Base-by-base conservation (phyloP, 176 grass and related monocot genomes). In the Avena atlantica region DNA sequence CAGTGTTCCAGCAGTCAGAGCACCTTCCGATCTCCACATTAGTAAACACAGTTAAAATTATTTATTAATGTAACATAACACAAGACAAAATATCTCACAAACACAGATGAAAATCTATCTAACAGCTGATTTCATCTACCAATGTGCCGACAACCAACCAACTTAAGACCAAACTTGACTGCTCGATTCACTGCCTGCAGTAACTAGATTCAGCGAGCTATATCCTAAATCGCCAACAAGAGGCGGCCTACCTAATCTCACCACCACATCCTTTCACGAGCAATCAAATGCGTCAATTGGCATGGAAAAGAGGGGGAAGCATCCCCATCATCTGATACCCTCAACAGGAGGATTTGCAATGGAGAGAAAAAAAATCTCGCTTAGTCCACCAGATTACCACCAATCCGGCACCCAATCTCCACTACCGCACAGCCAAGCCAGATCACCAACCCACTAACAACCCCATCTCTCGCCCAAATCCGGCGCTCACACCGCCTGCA, bases 1-100 rank as follows among this genome's bases (percentile, higher is more conserved):
- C 45, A 53, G 80, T 40, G 80, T 86, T 70, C 88, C 62, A 86
- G 76, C 83, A 76, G 27, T 79, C 17, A 57, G 75, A 75, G 76
- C 59, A 82, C 86, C 78, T 90, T 90, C 81, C 86, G 87, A 74
- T 89, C 93, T 93, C 73, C 82, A 85, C 86, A 91, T 80, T 65
- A 78, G 80, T n/a, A 84, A 82, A 86, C 36, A 84, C 31, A 83
- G 25, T 74, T 56, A 23, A 34, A 91, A 63, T 16, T 66, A 57
- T 78, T 15, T 49, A 91, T 74, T 67, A 88, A 76, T 25, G 68
- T 17, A 83, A 83, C 23, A 87, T 23, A 78, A 67, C 12, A 27
- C 37, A 63, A 37, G 14, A 64, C 19, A 79, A 3, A 10, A 48
- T 29, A 34, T 20, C 4, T 60, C 13, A 34, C 36, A 51, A 12